Evolutionary conservation across 2,329 filamentous ascomycete genomes (phyloP), one percentile per base, ranked within the genome.

Genomic region (Colletotrichum limetticola): DNA sequence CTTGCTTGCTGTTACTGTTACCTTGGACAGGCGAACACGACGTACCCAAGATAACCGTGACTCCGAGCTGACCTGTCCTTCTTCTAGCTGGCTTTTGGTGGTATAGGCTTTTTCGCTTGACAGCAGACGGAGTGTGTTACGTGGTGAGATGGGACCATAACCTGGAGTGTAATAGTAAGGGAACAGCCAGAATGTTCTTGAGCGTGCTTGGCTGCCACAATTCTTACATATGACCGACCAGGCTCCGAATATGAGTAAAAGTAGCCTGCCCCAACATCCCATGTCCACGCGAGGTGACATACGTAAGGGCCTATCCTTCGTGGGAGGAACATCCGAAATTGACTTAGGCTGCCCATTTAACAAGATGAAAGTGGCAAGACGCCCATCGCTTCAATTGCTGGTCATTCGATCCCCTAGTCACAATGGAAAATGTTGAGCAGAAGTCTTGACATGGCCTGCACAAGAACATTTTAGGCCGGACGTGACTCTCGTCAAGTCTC

Each of bases 231-330:
- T 57, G 59, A 55, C 61, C 61, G 24, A 49, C 66, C 35, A 16
- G 28, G 28, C 28, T 49, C 35, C n/a, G 57, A 26, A 64, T 19
- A 12, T 62, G 49, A 56, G 35, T 61, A 66, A 73, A 42, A 61
- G 70, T 69, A 70, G 66, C 60, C 60, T 72, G 70, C 70, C 66
- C 26, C 64, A 60, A 70, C 70, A 65, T 72, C 60, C 70, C 42
- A 65, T 24, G 42, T 56, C 35, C 60, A 72, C 66, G 57, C 60
- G 56, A 70, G 66, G 61, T 65, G 70, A 61, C 66, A 72, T 70
- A 70, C 66, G 70, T 42, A 56, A 70, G 69, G 53, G 56, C 46
- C 55, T 53, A 28, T 65, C 66, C 32, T 22, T 52, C 66, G 59
- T 70, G 66, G 66, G 32, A 72, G 46, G 42, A 70, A 60, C 49